These are phyloP conservation scores for Aristolochia contorta DNA, from an alignment of 164 flowering plant genomes.

Conservation along the genomic window DNA sequence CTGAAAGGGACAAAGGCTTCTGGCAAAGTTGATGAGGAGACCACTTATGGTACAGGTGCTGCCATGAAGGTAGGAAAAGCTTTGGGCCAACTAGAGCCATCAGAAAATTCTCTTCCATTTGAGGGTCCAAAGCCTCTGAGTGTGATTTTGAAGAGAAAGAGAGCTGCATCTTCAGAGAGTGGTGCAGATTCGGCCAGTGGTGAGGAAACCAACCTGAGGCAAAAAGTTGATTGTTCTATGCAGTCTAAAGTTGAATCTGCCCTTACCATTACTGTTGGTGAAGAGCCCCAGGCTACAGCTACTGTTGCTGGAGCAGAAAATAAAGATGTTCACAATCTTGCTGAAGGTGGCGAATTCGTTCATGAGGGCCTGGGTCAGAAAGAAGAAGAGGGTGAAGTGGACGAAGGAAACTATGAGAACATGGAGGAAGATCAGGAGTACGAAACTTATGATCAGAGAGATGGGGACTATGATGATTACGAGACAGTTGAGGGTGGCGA, in stretches of 20 bases:
- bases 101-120: slow-evolving; percentile 42
- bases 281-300: slow-evolving; percentile 16
- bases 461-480: slow-evolving; percentile 47
- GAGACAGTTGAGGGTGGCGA: slow-evolving; percentile 42
- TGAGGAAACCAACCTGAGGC: slow-evolving; percentile 16
- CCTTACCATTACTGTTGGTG: slow-evolving; percentile 11
- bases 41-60: background rate
- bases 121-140: slow-evolving; percentile 83
- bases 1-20: slow-evolving; percentile 28
- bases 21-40: slow-evolving; percentile 20
- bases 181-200: slow-evolving; percentile 10
- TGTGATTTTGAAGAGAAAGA: slow-evolving; percentile 73
- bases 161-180: slow-evolving; percentile 30
- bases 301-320: slow-evolving; percentile 4
- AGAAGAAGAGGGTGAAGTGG: slow-evolving; percentile 24
- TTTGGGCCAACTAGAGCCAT: slow-evolving; percentile 28
- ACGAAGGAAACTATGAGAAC: slow-evolving; percentile 30
- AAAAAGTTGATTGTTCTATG: background rate
- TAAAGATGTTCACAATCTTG: slow-evolving; percentile 4
- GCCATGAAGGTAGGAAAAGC: slow-evolving; percentile 9
- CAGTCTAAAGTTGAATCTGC: slow-evolving; percentile 12
- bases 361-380: slow-evolving; percentile 16
- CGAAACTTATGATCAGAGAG: slow-evolving; percentile 45
- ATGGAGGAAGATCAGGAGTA: slow-evolving; percentile 30
- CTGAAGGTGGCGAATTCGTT: slow-evolving; percentile 13